phyloP scores from a whole-genome alignment of 1,284 basidiomycete genomes.

The Hypsizygus ulmarius region DNA sequence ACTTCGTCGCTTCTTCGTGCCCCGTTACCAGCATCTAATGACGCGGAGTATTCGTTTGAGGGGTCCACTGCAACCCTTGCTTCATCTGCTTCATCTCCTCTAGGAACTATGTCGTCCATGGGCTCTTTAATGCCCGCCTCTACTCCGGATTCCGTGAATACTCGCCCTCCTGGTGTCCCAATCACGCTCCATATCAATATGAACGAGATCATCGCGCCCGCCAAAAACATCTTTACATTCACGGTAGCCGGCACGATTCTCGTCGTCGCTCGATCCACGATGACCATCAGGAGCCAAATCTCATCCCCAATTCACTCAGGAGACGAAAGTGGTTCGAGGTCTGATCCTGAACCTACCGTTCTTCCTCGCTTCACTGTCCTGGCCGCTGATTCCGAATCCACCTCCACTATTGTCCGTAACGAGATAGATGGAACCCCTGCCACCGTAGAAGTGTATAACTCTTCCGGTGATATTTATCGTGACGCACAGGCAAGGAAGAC shows the following conservation, averaged over 20 bases:
- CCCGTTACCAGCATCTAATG: constrained; percentile 59
- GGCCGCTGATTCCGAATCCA: constrained; percentile 58
- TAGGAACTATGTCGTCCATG: constrained; percentile 53
- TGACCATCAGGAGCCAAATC: constrained; percentile 25
- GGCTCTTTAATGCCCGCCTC: constrained; percentile 49
- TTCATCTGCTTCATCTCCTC: constrained; percentile 47
- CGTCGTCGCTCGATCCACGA: constrained; percentile 45
- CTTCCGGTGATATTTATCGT: constrained; percentile 49
- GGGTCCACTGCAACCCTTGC: constrained; percentile 35
- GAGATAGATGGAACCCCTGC: constrained; percentile 42
- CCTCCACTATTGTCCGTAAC: constrained; percentile 55
- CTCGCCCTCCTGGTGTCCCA: constrained; percentile 47
- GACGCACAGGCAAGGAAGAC: constrained; percentile 61
- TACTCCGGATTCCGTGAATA: constrained; percentile 26
- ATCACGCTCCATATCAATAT: constrained; percentile 75
- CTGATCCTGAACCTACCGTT: constrained; percentile 46
- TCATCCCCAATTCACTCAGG: constrained; percentile 23
- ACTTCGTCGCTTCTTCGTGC: constrained; percentile 66
- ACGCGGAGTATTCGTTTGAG: constrained; percentile 74
- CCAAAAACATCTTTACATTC: constrained; percentile 63
- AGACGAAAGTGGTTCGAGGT: constrained; percentile 31
- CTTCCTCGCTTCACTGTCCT: constrained; percentile 69
- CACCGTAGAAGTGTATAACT: constrained; percentile 58
- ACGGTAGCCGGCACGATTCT: constrained; percentile 63
- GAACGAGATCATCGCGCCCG: constrained; percentile 66